A percentile compares a stretch with the other conserved stretches of the same genome.
These are phyloP conservation scores for Thalassia testudinum DNA, from an alignment of 116 monocot genomes.

Conservation along the genomic window DNA sequence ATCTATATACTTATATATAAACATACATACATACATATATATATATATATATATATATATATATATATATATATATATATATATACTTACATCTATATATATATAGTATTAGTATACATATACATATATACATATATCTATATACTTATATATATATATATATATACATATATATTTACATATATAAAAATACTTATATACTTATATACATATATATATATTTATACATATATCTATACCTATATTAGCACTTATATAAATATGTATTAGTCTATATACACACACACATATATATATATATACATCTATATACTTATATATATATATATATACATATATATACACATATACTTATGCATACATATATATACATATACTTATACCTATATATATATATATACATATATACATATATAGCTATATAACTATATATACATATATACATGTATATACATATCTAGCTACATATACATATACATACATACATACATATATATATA, in stretches of 20 bases:
- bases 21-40: neutral
- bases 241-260: no score
- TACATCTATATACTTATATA: neutral
- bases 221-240: no score
- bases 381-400: no score
- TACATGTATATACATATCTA: neutral
- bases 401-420: no score
- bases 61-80: constrained; percentile 1
- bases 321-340: neutral
- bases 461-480: no score
- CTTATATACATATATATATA: neutral
- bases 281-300: neutral
- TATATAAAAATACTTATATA: neutral
- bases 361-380: no score
- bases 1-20: no score
- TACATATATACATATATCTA: no score
- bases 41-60: neutral
- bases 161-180: neutral
- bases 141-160: constrained; percentile 1
- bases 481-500: neutral
- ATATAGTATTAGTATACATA: no score
- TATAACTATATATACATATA: no score
- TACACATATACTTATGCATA: no score
- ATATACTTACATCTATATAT: no score
- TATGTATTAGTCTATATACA: neutral